These are phyloP conservation scores for Crotalaria pallida DNA, from an alignment of 306 rosid species.

Conservation along the genomic window DNA sequence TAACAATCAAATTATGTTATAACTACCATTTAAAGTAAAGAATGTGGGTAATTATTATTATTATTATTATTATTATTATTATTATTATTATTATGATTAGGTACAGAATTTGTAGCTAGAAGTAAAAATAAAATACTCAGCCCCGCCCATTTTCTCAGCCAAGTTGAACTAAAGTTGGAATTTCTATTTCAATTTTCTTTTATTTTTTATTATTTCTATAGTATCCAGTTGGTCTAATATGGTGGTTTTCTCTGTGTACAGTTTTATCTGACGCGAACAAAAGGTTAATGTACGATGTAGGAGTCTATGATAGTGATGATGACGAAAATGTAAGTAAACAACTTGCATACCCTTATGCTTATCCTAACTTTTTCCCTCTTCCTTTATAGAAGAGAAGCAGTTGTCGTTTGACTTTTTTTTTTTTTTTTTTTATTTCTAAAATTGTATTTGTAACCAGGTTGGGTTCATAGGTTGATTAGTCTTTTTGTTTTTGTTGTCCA, in stretches of 20 bases:
- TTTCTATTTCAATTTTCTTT: background rate
- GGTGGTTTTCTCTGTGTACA: constrained; percentile 19
- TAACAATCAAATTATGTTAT: too few species aligned
- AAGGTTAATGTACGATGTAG: constrained; percentile 87
- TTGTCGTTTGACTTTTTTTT: background rate
- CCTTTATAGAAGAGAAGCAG: background rate
- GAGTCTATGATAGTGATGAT: constrained; percentile 82
- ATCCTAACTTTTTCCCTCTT: background rate
- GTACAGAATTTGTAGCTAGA: too few species aligned
- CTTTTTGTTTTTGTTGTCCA: background rate
- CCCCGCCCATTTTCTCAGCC: background rate
- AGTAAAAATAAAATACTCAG: too few species aligned
- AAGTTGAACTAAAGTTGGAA: background rate
- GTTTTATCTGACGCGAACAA: constrained; percentile 82
- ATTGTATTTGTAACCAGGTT: background rate
- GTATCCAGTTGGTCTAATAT: background rate
- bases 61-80: too few species aligned
- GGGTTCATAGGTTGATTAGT: background rate
- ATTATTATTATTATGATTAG: too few species aligned
- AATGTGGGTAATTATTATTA: too few species aligned
- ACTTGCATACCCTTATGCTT: background rate
- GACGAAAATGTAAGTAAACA: constrained; percentile 56
- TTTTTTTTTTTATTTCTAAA: too few species aligned
- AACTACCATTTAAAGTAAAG: too few species aligned
- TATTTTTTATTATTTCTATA: background rate